Evolutionary conservation across 306 rosid species (phyloP), one percentile per base, ranked within the genome.

Genomic region (Hippophae gyantsensis): DNA sequence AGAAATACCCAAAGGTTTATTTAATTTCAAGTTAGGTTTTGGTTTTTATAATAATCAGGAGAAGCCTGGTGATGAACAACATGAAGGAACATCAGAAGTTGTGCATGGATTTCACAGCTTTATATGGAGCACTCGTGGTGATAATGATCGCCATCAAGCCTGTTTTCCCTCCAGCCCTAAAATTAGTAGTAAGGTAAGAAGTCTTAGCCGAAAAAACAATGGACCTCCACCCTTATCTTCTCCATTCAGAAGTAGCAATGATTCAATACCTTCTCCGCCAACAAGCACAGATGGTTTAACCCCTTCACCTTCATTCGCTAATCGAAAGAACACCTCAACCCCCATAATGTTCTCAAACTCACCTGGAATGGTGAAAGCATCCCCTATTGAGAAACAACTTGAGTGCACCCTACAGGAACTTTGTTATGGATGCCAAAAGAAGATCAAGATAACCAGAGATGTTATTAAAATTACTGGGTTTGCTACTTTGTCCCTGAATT

Each of bases 361-460:
- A 5, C 82, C 90, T 38, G 97, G 97, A 26, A 42, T 68, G 82
- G 40, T 88, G 27, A 93, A 86, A 70, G 82, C 85, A 2, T 78
- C 82, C 6, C 69, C 95, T 10, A 63, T 86, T 10, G 86, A 84
- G 82, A 86, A 67, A 67, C 78, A 53, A 26, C 85, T 93, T 2
- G 84, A 86, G 50, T 93, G 99, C 76, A 76, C 95, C 40, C 84
- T 93, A 5, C 90, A 93, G 75, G 97, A 93, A 53, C 66, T 93
- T 68, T 86, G 88, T 61, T 84, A 68, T 58, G 99, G 97, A 48
- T 81, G 96, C 90, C 67, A 52, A 50, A 93, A 79, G 83, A 75
- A 77, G 41, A 58, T 88, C 76, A 88, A 54, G 75, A 68, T 86
- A 77, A 73, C 89, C 12, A 82, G 94, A 71, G 84, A 79, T 0